Evolutionary conservation across 495 filamentous ascomycete species (phyloP), one percentile per base, ranked within the genome.

Genomic region (Immersiella caudata): DNA sequence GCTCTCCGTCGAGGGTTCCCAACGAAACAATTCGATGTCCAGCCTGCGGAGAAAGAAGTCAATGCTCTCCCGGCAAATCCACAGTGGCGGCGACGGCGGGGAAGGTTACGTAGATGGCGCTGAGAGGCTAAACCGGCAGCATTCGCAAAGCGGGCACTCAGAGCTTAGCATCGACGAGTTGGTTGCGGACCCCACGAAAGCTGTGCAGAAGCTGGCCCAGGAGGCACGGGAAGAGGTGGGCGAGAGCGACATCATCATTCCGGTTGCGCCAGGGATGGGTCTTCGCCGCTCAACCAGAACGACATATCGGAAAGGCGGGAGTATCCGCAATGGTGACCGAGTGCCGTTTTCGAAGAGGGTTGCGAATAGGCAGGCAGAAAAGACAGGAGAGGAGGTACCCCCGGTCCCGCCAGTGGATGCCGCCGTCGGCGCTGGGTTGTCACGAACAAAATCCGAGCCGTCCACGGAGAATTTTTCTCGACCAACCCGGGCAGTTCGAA

Each of bases 1-100:
- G 7, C 80, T 96, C 65, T 90, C 89, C 0, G 80, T 85, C 3
- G 88, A 91, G 66, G 85, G 88, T 2, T 71, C 89, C 1, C 85
- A 90, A 21, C 79, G 88, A 35, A 81, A 83, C 63, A 83, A 85
- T 51, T 89, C 91, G 2, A 82, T 85, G 21, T 63, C 61, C 14
- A 35, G 61, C 25, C 14, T 63, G 61, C 26, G 49, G 11, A 63
- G 61, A 46, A 63, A 97, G 79, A 94, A 94, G 76, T 97, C 94
- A 0, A 97, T 97, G 93, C 82, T 99, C 12, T 97, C 94, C 6
- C 88, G 88, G 69, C 93, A 97, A 76, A 91, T 99, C 62, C 91
- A 97, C 69, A 90, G 85, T 67, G 83, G 84, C 5, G 84, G 85
- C 4, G 90, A 89, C 3, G 77, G 78, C 60, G 85, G 83, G 16